A percentile compares a stretch with the other conserved stretches of the same genome.
Conservation (phyloP, 2,329 filamentous ascomycete genomes). For the Neofusicoccum sp. region DNA sequence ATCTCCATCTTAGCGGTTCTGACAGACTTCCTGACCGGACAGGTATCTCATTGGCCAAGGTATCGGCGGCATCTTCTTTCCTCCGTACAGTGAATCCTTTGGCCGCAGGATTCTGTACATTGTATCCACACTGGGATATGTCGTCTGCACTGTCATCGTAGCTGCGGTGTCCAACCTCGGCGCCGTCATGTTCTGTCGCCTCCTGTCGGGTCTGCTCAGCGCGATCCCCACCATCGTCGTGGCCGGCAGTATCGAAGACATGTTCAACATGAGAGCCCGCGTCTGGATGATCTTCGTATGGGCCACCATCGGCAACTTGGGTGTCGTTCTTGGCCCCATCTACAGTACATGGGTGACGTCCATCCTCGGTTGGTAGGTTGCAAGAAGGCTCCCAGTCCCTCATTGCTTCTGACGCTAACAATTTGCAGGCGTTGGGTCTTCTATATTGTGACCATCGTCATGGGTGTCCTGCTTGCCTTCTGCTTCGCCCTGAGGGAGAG, state of each 20-base stretch:
- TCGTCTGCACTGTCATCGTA: constrained; percentile 29
- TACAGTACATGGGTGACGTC: constrained; percentile 1
- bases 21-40: not conserved
- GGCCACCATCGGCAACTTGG: constrained; percentile 12
- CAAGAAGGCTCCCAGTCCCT: not conserved
- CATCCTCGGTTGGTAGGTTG: constrained; percentile 10
- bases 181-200: constrained; percentile 1
- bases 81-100: constrained; percentile 43
- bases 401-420: not conserved
- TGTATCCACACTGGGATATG: constrained; percentile 33
- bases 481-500: constrained; percentile 8
- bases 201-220: not conserved
- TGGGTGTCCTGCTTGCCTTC: not conserved
- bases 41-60: constrained; percentile 38
- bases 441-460: constrained; percentile 11
- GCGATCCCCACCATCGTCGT: constrained; percentile 11
- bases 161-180: constrained; percentile 6
- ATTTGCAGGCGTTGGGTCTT: constrained; percentile 19
- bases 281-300: constrained; percentile 16
- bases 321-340: constrained; percentile 15
- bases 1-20: not conserved
- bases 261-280: not conserved
- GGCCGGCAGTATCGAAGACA: constrained; percentile 16
- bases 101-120: constrained; percentile 43
- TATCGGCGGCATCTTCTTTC: constrained; percentile 38